Evolutionary conservation across 345 rosid species (phyloP), one percentile per base, ranked within the genome.

Genomic region (Eucalyptus tenuipes): DNA sequence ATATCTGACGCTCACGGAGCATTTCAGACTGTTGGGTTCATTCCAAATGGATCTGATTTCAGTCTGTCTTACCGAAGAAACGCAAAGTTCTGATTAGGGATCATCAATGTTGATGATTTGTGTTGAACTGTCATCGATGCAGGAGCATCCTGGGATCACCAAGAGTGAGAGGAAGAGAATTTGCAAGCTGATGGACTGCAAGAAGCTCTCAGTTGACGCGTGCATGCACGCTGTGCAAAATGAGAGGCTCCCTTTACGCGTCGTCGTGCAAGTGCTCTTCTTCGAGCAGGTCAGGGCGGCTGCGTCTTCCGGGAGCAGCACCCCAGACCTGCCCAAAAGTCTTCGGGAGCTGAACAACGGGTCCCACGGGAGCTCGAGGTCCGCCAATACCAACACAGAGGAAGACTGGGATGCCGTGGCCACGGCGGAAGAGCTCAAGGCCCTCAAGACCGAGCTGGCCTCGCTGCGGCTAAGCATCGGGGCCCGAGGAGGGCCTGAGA

Each of bases 161-260:
- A 97, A 97, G 93, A 90, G 94, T 45, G 99, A 97, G 87, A 95
- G 97, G 92, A 97, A 94, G 93, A 94, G 91, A 89, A 94, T 96
- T 90, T 97, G 99, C 94, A 96, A 93, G 87, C 87, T 97, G 88
- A 97, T 97, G 99, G 98, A 97, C 90, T 97, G 99, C 92, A 90
- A 95, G 92, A 97, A 97, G 89, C 94, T 97, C 42, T 96, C 99
- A 3, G 96, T 91, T 16, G 97, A 97, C 75, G 97, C 99, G 16
- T 94, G 97, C 90, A 91, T 94, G 96, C 99, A 95, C 37, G 99
- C 96, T 0, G 98, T 97, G 90, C 99, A 97, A 88, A 96, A 96
- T 17, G 98, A 96, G 89, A 89, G 98, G 88, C 97, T 96, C 16
- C 99, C 98, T 1, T 59, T 96, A 82, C 95, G 99, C 6, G 97